Conservation (phyloP, 495 filamentous ascomycete species). For the Cryomyces antarcticus region DNA sequence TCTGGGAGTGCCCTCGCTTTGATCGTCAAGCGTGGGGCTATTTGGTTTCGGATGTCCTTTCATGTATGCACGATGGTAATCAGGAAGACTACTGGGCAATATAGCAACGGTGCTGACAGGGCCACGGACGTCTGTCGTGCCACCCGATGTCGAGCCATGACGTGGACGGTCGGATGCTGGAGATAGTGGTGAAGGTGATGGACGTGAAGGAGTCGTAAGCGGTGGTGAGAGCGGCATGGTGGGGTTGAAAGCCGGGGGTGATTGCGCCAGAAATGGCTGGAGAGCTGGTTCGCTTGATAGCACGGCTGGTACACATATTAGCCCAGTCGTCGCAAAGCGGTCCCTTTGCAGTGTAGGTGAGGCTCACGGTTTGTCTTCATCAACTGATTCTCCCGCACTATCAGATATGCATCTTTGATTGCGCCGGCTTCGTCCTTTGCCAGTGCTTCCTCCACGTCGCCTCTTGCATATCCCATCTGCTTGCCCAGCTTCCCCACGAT, state of each 20-base stretch:
- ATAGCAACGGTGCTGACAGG: constrained; percentile 66
- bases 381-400: constrained; percentile 91
- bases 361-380: constrained; percentile 84
- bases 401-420: constrained; percentile 97
- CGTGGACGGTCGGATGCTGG: constrained; percentile 9
- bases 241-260: constrained; percentile 27
- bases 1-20: not conserved
- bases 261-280: constrained; percentile 28
- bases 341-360: not conserved
- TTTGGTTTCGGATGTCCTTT: constrained; percentile 26
- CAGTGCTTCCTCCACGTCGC: constrained; percentile 87
- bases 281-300: constrained; percentile 25
- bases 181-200: not conserved
- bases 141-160: constrained; percentile 17
- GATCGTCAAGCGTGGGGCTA: not conserved
- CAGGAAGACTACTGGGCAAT: constrained; percentile 70
- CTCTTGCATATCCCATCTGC: constrained; percentile 90
- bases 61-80: constrained; percentile 81
- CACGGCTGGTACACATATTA: constrained; percentile 15
- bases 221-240: constrained; percentile 19
- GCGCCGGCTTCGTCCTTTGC: constrained; percentile 82
- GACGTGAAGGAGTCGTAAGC: constrained; percentile 1
- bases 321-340: not conserved
- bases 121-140: constrained; percentile 8
- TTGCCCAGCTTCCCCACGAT: constrained; percentile 89